Percentiles rank a stretch among this genome's conserved stretches.
These are phyloP conservation scores for Fusarium algeriense DNA, from an alignment of 2,329 filamentous ascomycete species.

Conservation along the genomic window DNA sequence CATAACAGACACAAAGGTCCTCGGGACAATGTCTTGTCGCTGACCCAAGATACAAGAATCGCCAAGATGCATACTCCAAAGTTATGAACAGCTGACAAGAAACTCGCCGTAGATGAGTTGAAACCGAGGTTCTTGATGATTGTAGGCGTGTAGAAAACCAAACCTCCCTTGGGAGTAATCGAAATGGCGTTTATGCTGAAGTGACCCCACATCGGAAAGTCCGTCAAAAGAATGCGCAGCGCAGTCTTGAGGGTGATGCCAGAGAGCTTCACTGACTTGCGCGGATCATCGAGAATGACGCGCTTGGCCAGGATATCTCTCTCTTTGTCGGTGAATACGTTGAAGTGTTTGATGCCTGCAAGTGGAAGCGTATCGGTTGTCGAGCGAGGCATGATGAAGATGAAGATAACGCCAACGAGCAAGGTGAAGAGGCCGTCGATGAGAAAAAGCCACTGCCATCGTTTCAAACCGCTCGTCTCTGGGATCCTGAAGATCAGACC, in stretches of 20 bases:
- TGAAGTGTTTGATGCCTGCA: neutral
- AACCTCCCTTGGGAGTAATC: neutral
- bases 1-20: neutral
- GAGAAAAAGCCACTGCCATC: constrained; percentile 23
- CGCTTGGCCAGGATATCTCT: constrained; percentile 2
- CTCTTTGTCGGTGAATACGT: neutral
- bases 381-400: constrained; percentile 9
- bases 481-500: constrained; percentile 5
- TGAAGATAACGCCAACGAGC: neutral
- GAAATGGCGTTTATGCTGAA: constrained; percentile 1
- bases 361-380: constrained; percentile 2
- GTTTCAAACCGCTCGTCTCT: neutral
- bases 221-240: neutral
- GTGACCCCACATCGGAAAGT: constrained; percentile 7
- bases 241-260: neutral
- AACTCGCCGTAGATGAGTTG: constrained; percentile 4
- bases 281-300: constrained; percentile 4
- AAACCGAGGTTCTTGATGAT: constrained; percentile 15
- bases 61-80: constrained; percentile 15
- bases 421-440: constrained; percentile 3
- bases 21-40: neutral
- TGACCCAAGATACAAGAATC: neutral
- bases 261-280: constrained; percentile 5
- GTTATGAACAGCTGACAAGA: neutral
- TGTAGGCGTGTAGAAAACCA: constrained; percentile 6